Evolutionary conservation across 768 basidiomycete genomes (phyloP), one percentile per base, ranked within the genome.

Genomic region (Cystofilobasidium macerans): DNA sequence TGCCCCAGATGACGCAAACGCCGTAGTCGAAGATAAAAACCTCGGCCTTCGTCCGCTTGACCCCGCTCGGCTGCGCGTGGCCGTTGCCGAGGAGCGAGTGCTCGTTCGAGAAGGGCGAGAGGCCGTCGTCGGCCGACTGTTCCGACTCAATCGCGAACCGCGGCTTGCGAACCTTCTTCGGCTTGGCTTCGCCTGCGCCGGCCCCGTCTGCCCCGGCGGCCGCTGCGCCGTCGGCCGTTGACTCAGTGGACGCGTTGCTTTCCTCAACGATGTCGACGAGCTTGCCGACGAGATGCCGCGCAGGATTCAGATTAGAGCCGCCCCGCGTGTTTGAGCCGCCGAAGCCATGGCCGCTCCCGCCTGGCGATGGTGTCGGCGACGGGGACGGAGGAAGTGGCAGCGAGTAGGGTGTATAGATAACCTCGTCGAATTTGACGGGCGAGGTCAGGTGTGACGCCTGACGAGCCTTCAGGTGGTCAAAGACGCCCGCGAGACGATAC

Each of bases 1-100:
- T 95, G 30, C 93, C 93, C 93, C 93, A 97, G 60, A 94, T 88
- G 30, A 97, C 93, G 32, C 94, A 88, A 0, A 89, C 92, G 16
- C 93, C 93, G 73, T 94, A 95, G 69, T 86, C 83, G 76, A 95
- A 97, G 70, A 95, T 77, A 75, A 94, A 95, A 62, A 95, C 87
- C 76, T 95, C 93, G 12, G 88, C 87, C 69, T 86, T 85, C 36
- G 81, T 81, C 7, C 84, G 80, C 54, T 71, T 69, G 18, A 64
- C 64, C 1, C 48, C 62, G 18, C 9, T 9, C 14, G 45, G 22
- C 33, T 71, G 69, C 26, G 14, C 45, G 45, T 47, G 11, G 6
- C 45, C 45, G 45, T 45, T 45, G 43, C 14, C 45, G 14, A 16
- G 9, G 5, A 16, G 16, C 45, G 45, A 47, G 45, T 47, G 45